These are phyloP conservation scores for Gynostemma pentaphyllum DNA, from an alignment of 306 rosid species.

Conservation along the genomic window DNA sequence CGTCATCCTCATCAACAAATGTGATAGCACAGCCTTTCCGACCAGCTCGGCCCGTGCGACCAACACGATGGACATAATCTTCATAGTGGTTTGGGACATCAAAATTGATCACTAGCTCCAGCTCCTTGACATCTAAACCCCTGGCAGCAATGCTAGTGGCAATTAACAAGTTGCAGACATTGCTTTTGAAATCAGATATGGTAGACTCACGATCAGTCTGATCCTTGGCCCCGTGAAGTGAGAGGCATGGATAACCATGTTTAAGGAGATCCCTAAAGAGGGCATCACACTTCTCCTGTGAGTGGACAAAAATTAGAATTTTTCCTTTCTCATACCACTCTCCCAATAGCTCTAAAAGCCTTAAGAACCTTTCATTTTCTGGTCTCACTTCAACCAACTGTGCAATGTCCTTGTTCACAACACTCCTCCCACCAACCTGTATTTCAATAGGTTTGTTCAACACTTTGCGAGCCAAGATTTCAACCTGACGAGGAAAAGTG, in stretches of 20 bases:
- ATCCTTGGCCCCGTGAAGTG: conserved; percentile 90
- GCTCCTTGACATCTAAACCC: conserved; percentile 94
- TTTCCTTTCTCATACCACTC: conserved; percentile 95
- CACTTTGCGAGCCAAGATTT: conserved; percentile 77
- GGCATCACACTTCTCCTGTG: conserved; percentile 84
- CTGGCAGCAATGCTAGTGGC: conserved; percentile 91
- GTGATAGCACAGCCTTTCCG: conserved; percentile 90
- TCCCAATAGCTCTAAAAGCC: conserved; percentile 77
- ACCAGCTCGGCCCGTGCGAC: conserved; percentile 94
- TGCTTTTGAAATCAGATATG: conserved; percentile 74
- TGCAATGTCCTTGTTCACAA: conserved; percentile 77
- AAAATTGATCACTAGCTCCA: conserved; percentile 78
- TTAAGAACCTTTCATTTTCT: conserved; percentile 66
- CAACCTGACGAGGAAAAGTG: conserved; percentile 87
- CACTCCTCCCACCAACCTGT: conserved; percentile 97
- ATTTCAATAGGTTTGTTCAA: conserved; percentile 78
- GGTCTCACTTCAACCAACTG: conserved; percentile 84
- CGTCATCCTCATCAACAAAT: conserved; percentile 77
- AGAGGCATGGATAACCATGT: conserved; percentile 81
- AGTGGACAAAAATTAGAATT: conserved; percentile 79
- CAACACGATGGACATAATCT: conserved; percentile 95
- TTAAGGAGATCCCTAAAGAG: conserved; percentile 63
- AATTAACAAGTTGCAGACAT: conserved; percentile 72
- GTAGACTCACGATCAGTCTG: conserved; percentile 94
- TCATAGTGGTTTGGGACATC: conserved; percentile 94